Conservation (phyloP, 805 yeast genomes). For the Yamadazyma takamatsuzukensis region DNA sequence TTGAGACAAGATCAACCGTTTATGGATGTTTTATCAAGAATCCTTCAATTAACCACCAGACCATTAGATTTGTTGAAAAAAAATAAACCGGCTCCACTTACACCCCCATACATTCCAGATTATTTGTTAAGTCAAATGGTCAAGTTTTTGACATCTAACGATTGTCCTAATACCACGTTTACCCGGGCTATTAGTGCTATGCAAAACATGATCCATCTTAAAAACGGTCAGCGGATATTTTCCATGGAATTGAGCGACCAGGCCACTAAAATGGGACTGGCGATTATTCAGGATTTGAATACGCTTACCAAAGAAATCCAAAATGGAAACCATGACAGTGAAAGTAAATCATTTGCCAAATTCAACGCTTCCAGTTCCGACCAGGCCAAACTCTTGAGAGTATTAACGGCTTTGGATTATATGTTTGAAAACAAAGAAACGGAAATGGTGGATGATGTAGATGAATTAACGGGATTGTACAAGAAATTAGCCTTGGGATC, state of each 20-base stretch:
- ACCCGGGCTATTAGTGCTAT: conserved; percentile 78
- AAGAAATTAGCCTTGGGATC: conserved; percentile 66
- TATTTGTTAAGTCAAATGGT: conserved; percentile 60
- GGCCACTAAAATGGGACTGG: conserved; percentile 58
- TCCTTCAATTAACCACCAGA: conserved; percentile 72
- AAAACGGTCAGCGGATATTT: conserved; percentile 60
- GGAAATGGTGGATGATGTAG: conserved; percentile 27
- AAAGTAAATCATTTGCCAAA: conserved; percentile 52
- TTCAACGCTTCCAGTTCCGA: conserved; percentile 80
- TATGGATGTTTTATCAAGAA: conserved; percentile 72
- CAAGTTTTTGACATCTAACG: conserved; percentile 69
- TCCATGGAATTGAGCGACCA: conserved; percentile 61
- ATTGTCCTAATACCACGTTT: conserved; percentile 81
- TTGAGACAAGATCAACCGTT: conserved; percentile 69
- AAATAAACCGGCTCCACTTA: conserved; percentile 21
- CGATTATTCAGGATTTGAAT: conserved; percentile 53
- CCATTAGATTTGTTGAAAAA: conserved; percentile 59
- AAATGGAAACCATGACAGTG: conserved; percentile 36
- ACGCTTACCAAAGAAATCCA: conserved; percentile 44
- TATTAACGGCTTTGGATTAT: conserved; percentile 84
- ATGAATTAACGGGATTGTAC: conserved; percentile 58
- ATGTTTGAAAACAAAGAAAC: conserved; percentile 51
- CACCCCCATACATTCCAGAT: conserved; percentile 63
- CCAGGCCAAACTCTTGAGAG: conserved; percentile 83
- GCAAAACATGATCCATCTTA: conserved; percentile 65